Percentiles rank a stretch among this genome's conserved stretches.
Evolutionary conservation across 169 alveolate species (phyloP).

Genomic region (Cystoisospora suis): DNA sequence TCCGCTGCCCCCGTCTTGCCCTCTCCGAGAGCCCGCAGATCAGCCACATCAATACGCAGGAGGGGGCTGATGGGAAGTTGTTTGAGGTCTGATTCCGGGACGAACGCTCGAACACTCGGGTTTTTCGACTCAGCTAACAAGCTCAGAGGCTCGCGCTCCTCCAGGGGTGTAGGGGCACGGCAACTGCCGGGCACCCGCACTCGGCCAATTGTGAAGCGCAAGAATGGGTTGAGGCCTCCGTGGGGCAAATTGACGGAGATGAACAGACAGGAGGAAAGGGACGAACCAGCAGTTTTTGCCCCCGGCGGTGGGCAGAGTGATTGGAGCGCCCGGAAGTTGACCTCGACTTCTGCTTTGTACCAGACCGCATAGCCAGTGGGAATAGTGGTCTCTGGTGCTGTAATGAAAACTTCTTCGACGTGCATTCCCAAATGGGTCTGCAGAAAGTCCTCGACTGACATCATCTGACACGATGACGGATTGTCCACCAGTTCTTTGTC

Average conservation of each 20-base stretch:
- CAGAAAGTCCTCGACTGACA: slow-evolving; percentile 7
- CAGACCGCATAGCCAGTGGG: slow-evolving; percentile 8
- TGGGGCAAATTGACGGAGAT: slow-evolving; percentile 29
- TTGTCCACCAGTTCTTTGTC: background rate
- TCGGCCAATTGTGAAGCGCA: slow-evolving; percentile 24
- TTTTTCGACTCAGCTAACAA: background rate
- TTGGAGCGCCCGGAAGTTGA: background rate
- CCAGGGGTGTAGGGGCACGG: background rate
- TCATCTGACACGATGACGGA: background rate
- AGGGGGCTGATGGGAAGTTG: slow-evolving; percentile 23
- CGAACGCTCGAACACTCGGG: background rate
- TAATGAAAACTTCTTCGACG: slow-evolving; percentile 1
- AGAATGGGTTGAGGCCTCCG: slow-evolving; percentile 43
- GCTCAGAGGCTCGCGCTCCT: no score
- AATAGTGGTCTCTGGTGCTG: slow-evolving; percentile 36
- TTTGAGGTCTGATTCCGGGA: background rate
- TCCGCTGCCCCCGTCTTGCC: background rate
- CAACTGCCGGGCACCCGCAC: background rate
- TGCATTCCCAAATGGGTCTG: background rate
- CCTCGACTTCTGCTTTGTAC: slow-evolving; percentile 48
- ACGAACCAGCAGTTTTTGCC: background rate
- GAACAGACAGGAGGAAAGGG: background rate
- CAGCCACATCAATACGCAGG: background rate
- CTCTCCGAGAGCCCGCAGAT: background rate
- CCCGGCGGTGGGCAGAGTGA: background rate